These are phyloP conservation scores for Teunomyces cretensis DNA, from an alignment of 805 yeast genomes.

Conservation along the genomic window DNA sequence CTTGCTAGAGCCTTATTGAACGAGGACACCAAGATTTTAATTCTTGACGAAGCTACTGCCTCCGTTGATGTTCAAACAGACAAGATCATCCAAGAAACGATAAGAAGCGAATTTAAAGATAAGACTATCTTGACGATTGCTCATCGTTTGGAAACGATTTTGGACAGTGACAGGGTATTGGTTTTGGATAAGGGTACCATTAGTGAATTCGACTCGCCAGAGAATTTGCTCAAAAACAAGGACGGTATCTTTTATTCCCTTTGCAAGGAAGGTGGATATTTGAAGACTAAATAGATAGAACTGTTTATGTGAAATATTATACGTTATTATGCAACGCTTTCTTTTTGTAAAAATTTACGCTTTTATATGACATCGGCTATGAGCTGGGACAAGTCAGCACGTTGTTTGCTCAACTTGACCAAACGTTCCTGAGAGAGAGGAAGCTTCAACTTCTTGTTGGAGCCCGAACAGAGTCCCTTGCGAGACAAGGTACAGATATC, in stretches of 20 bases:
- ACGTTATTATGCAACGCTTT: background rate
- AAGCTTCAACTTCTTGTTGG: conserved; percentile 41
- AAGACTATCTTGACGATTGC: conserved; percentile 84
- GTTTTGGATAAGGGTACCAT: conserved; percentile 74
- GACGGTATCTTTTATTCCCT: conserved; percentile 51
- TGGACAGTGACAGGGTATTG: conserved; percentile 78
- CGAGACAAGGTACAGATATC: conserved; percentile 62
- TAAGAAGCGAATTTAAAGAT: conserved; percentile 68
- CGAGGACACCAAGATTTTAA: conserved; percentile 54
- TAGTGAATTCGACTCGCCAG: conserved; percentile 76
- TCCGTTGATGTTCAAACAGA: conserved; percentile 88
- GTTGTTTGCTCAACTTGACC: conserved; percentile 25
- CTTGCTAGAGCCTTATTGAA: conserved; percentile 74
- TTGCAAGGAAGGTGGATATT: conserved; percentile 46
- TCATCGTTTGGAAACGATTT: conserved; percentile 77
- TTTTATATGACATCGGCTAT: conserved; percentile 9
- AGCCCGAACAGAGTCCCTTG: conserved; percentile 57
- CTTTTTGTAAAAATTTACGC: too few relatives aligned
- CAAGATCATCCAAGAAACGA: conserved; percentile 72
- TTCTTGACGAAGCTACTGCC: conserved; percentile 85
- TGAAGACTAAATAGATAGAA: conserved; percentile 8
- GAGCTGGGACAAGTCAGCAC: conserved; percentile 32
- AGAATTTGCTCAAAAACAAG: conserved; percentile 42
- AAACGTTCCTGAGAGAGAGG: conserved; percentile 27
- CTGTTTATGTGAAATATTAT: background rate